A percentile compares a stretch with the other conserved stretches of the same genome.
These are phyloP conservation scores for Albugo candida DNA, from an alignment of 352 stramenopile species.

Conservation along the genomic window DNA sequence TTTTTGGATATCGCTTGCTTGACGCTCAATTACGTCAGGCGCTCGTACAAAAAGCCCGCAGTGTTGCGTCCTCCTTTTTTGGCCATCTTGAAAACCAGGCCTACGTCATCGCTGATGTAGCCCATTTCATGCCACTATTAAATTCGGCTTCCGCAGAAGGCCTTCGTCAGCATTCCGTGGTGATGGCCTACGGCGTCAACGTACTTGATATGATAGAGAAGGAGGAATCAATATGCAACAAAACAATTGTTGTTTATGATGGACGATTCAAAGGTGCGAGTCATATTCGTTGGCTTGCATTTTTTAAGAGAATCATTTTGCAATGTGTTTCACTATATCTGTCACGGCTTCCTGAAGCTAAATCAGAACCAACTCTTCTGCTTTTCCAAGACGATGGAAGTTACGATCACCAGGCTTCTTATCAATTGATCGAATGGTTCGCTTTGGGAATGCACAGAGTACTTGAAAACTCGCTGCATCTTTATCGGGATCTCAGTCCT, in stretches of 20 bases:
- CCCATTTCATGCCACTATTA: slow-evolving; percentile 19
- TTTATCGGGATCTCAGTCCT: slow-evolving; percentile 2
- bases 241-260: slow-evolving; percentile 12
- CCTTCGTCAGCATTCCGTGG: slow-evolving; percentile 3
- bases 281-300: slow-evolving; percentile 13
- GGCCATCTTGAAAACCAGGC: slow-evolving; percentile 25
- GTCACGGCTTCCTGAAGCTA: slow-evolving; percentile 1
- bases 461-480: neutral
- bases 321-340: slow-evolving; percentile 9
- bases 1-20: too few relatives aligned
- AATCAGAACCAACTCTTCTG: slow-evolving; percentile 23
- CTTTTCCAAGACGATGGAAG: slow-evolving; percentile 26
- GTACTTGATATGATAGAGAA: slow-evolving; percentile 29
- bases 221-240: slow-evolving; percentile 32
- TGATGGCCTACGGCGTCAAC: slow-evolving; percentile 24
- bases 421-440: slow-evolving; percentile 21
- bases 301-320: slow-evolving; percentile 21
- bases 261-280: neutral
- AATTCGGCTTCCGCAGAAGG: slow-evolving; percentile 15
- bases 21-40: too few relatives aligned
- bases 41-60: neutral
- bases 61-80: slow-evolving; percentile 14
- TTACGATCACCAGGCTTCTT: neutral
- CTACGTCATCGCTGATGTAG: slow-evolving; percentile 29
- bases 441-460: too few relatives aligned